Conservation (phyloP, 2,329 filamentous ascomycete species). For the Penicillium sp. region DNA sequence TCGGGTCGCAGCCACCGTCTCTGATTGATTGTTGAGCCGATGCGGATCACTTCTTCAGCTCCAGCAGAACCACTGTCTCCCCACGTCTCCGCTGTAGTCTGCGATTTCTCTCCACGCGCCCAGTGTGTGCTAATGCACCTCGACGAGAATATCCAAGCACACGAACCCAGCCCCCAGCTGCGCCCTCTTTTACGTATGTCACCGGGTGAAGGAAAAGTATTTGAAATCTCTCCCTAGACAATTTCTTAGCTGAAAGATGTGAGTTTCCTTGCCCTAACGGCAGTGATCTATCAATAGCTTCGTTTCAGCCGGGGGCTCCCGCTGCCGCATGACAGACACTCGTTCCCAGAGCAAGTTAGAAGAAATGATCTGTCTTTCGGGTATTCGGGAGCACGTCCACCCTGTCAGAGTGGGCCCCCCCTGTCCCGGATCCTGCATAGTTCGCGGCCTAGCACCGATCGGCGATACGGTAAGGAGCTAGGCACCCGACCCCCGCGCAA, state of each 20-base stretch:
- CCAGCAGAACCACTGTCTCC: conserved; percentile 10
- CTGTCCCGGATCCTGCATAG: conserved; percentile 19
- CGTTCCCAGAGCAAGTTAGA: not conserved
- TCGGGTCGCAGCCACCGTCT: not conserved
- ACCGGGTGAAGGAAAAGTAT: conserved; percentile 9
- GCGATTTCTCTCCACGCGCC: conserved; percentile 1
- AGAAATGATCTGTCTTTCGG: conserved; percentile 7
- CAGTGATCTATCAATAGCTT: conserved; percentile 3
- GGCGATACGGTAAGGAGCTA: conserved; percentile 9
- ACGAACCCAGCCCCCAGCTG: not conserved
- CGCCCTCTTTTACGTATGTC: conserved; percentile 10
- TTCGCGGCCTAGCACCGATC: conserved; percentile 14
- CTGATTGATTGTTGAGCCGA: conserved; percentile 4
- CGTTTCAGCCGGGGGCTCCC: not conserved
- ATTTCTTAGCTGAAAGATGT: not conserved
- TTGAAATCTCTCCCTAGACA: not conserved
- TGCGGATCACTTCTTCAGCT: conserved; percentile 9
- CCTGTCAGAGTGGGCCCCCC: conserved; percentile 12
- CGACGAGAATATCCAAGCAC: conserved; percentile 6
- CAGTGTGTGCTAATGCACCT: conserved; percentile 23
- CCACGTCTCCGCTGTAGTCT: not conserved
- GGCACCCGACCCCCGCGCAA: conserved; percentile 7
- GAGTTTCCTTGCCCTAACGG: not conserved
- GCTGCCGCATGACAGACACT: not conserved
- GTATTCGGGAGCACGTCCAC: conserved; percentile 9